These are phyloP conservation scores for Quercus bicolor DNA, from an alignment of 306 rosid species.

Conservation along the genomic window DNA sequence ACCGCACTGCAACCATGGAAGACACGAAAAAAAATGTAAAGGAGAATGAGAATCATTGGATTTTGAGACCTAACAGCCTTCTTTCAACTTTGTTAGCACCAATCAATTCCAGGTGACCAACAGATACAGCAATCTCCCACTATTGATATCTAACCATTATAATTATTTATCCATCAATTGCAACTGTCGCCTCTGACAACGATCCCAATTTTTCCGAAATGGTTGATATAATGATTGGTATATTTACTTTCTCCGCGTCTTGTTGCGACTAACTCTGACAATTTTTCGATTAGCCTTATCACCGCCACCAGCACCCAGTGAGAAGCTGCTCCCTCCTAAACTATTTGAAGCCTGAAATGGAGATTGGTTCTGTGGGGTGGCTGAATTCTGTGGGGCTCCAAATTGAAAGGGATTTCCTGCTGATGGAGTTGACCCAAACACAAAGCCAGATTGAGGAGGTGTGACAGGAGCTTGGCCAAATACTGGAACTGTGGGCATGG, in stretches of 20 bases:
- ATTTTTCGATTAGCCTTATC: conserved; percentile 64
- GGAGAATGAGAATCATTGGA: background rate
- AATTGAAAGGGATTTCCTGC: conserved; percentile 54
- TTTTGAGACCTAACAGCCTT: conserved; percentile 19
- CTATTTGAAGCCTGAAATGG: conserved; percentile 77
- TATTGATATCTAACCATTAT: conserved; percentile 6
- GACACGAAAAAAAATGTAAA: background rate
- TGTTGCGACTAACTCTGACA: conserved; percentile 44
- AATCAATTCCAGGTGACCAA: conserved; percentile 22
- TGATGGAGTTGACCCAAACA: conserved; percentile 53
- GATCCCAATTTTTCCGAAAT: conserved; percentile 16
- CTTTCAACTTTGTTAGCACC: conserved; percentile 27
- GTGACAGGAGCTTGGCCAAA: conserved; percentile 50
- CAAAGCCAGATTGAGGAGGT: conserved; percentile 49
- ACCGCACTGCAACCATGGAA: conserved; percentile 27
- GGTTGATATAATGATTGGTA: background rate
- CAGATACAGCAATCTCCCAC: conserved; percentile 18
- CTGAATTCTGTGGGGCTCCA: conserved; percentile 46
- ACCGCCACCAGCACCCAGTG: conserved; percentile 68
- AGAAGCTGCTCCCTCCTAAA: conserved; percentile 79
- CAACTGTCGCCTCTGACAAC: conserved; percentile 6
- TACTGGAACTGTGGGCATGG: conserved; percentile 33
- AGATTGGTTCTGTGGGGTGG: conserved; percentile 49
- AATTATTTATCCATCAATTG: conserved; percentile 11
- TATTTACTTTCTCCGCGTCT: conserved; percentile 60